Conservation (phyloP, 805 yeast species). For the Wickerhamomyces hampshirensis region DNA sequence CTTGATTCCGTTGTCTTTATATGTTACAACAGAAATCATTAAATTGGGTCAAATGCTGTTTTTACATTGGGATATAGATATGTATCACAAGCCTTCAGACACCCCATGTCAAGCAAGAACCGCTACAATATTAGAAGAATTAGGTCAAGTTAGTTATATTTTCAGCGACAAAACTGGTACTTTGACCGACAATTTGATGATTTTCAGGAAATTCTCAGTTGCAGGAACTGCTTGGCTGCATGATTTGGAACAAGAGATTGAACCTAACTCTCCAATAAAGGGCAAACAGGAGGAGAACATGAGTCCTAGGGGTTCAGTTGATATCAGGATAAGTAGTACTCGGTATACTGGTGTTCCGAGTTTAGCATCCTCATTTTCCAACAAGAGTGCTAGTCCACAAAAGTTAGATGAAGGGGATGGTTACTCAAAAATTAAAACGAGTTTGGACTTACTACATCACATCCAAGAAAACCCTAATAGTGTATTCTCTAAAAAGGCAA, state of each 20-base stretch:
- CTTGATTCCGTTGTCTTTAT: constrained; percentile 87
- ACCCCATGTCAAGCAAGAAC: constrained; percentile 95
- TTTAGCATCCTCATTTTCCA: constrained; percentile 40
- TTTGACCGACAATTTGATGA: constrained; percentile 89
- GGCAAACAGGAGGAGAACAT: background rate
- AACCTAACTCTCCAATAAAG: background rate
- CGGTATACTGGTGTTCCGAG: constrained; percentile 52
- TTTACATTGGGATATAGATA: constrained; percentile 87
- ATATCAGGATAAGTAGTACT: constrained; percentile 35
- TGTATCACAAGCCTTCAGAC: constrained; percentile 80
- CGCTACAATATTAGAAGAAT: constrained; percentile 90
- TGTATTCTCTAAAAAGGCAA: constrained; percentile 64
- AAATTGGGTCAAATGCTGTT: constrained; percentile 80
- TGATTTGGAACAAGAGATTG: constrained; percentile 35
- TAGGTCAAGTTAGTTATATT: constrained; percentile 93
- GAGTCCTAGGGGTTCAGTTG: constrained; percentile 30
- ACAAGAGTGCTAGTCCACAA: constrained; percentile 5
- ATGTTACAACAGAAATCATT: constrained; percentile 94
- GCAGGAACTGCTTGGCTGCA: constrained; percentile 91
- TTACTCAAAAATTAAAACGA: constrained; percentile 35
- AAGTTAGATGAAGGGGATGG: background rate
- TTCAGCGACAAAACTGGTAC: constrained; percentile 98
- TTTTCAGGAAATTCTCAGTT: constrained; percentile 82
- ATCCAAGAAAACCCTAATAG: constrained; percentile 70
- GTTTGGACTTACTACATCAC: constrained; percentile 63